Conservation (phyloP, 805 yeast genomes). For the Candida schatavii region DNA sequence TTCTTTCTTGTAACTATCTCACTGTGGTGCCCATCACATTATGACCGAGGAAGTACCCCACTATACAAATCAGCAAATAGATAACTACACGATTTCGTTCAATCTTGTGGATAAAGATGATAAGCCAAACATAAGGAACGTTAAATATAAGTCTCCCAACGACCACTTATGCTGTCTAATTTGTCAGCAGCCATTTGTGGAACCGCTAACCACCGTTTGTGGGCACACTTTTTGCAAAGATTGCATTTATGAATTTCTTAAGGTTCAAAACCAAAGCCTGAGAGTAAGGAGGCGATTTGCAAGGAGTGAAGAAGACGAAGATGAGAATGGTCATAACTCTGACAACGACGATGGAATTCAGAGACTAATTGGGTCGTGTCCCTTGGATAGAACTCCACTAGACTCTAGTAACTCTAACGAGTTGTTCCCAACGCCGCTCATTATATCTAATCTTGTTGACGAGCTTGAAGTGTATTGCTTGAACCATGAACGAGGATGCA, state of each 20-base stretch:
- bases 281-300: constrained; percentile 1
- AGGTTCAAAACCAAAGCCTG: constrained; percentile 26
- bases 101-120: constrained; percentile 11
- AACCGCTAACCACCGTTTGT: constrained; percentile 61
- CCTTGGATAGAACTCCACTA: constrained; percentile 57
- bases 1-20: no score
- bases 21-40: no score
- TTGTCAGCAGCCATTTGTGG: constrained; percentile 62
- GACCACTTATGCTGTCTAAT: constrained; percentile 52
- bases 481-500: constrained; percentile 52
- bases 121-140: constrained; percentile 28
- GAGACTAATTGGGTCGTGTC: constrained; percentile 41
- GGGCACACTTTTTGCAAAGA: constrained; percentile 66
- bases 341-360: constrained; percentile 3
- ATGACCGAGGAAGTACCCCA: no score
- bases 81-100: constrained; percentile 13
- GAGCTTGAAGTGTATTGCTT: constrained; percentile 58
- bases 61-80: constrained; percentile 3
- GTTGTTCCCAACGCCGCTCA: constrained; percentile 50
- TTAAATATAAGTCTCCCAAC: constrained; percentile 27
- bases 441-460: constrained; percentile 58
- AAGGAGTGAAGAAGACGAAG: neutral
- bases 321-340: no score
- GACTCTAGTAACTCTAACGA: constrained; percentile 28
- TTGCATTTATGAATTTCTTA: constrained; percentile 50